Evolutionary conservation across 1,284 basidiomycete genomes (phyloP).

Genomic region (Porodaedalea pini): DNA sequence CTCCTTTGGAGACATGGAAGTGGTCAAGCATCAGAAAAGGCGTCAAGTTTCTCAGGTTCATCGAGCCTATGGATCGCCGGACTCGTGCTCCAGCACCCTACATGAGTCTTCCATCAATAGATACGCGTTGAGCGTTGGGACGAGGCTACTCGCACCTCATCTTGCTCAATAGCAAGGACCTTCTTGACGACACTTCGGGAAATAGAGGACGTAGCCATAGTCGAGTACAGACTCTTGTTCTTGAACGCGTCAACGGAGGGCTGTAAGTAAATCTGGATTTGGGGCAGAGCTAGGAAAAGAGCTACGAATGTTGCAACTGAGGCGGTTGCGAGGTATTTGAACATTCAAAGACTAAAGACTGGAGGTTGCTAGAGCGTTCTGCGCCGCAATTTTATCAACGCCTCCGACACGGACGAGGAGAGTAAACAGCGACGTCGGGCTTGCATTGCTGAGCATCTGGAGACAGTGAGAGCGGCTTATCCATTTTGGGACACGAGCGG

Average conservation of each 20-base stretch:
- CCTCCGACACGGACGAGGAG: background rate
- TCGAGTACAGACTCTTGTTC: slow-evolving; percentile 11
- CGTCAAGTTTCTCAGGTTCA: slow-evolving; percentile 72
- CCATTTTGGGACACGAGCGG: background rate
- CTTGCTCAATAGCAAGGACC: slow-evolving; percentile 75
- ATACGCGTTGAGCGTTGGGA: background rate
- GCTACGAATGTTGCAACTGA: slow-evolving; percentile 17
- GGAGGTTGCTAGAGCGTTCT: slow-evolving; percentile 8
- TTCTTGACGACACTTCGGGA: slow-evolving; percentile 75
- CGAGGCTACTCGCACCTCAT: slow-evolving; percentile 54
- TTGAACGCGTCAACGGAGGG: slow-evolving; percentile 7
- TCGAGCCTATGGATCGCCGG: slow-evolving; percentile 84
- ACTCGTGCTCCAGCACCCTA: slow-evolving; percentile 86
- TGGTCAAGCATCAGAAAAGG: slow-evolving; percentile 91
- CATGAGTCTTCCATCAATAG: background rate
- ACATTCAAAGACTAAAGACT: slow-evolving; percentile 4
- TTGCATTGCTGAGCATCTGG: background rate
- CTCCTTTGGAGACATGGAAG: slow-evolving; percentile 62
- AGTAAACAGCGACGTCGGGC: background rate
- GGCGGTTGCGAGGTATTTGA: slow-evolving; percentile 15
- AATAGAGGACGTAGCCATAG: slow-evolving; percentile 31
- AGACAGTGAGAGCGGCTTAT: background rate
- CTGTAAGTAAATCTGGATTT: slow-evolving; percentile 12
- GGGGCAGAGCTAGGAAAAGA: slow-evolving; percentile 11
- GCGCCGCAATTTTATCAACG: background rate